Evolutionary conservation across 2,329 filamentous ascomycete genomes (phyloP), one percentile per base, ranked within the genome.

Genomic region (Dothistroma pini): DNA sequence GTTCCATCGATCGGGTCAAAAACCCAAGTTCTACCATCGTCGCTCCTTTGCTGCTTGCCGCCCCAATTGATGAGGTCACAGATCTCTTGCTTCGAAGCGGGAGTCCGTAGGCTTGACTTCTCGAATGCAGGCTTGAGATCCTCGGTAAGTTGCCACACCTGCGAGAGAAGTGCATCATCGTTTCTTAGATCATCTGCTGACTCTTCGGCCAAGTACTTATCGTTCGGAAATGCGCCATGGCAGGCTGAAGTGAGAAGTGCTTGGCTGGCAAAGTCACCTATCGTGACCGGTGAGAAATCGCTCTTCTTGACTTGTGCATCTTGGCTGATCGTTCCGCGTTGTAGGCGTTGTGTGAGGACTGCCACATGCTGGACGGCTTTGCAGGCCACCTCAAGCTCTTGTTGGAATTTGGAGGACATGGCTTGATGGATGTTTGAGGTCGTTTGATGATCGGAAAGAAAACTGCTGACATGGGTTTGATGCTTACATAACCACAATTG

Each of bases 1-100:
- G 86, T 88, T 32, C 86, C 86, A 66, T 88, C 86, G 8, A 88
- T 82, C 0, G 86, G 86, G 68, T 88, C 86, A 70, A 88, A 80
- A 32, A 85, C 80, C 86, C 86, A 88, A 56, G 83, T 79, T 0
- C 81, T 75, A 2, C 73, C 79, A 63, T 66, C 74, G 59, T 69
- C 66, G 10, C 71, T 74, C 2, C 84, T 84, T 7, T 64, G 50
- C 62, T 66, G 76, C 63, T 68, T 70, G 5, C 72, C 74, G 1
- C 86, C 86, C 12, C 82, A 74, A 69, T 88, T 85, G 68, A 88
- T 86, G n/a, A 83, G 68, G n/a, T 81, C 74, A 12, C 88, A 78
- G 80, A 88, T 84, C 59, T 86, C 81, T 5, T 83, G 79, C 57
- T 76, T 77, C 25, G 78, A 79, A 2, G 65, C 54, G 0, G 82